Conservation (phyloP, 1,284 basidiomycete species). For the Amylostereum chailletii region DNA sequence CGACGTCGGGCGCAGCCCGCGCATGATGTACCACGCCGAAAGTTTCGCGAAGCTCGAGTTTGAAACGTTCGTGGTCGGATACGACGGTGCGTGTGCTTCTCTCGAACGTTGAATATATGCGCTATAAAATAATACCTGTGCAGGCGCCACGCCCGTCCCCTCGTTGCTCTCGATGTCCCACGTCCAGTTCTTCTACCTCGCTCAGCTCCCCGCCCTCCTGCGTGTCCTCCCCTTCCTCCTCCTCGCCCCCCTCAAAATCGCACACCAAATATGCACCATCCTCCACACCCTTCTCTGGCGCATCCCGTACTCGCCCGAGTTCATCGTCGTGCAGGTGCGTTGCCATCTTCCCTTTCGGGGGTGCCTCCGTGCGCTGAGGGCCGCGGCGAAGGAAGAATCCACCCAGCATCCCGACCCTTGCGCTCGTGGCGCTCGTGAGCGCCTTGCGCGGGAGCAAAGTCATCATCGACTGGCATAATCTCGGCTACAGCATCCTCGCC, state of each 20-base stretch:
- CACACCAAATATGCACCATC: constrained; percentile 60
- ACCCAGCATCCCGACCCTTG: constrained; percentile 90
- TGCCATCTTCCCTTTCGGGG: not conserved
- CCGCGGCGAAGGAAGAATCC: constrained; percentile 64
- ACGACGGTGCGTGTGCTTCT: constrained; percentile 50
- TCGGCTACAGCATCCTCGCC: constrained; percentile 90
- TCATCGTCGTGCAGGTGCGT: constrained; percentile 84
- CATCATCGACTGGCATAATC: constrained; percentile 99
- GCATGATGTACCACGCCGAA: constrained; percentile 98
- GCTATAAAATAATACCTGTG: not conserved
- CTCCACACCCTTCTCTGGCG: constrained; percentile 52
- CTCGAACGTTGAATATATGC: not conserved
- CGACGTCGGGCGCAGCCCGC: constrained; percentile 90
- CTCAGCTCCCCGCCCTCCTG: constrained; percentile 54
- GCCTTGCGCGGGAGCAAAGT: constrained; percentile 68
- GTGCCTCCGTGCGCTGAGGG: constrained; percentile 1
- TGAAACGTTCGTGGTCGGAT: constrained; percentile 79
- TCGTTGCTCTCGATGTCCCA: constrained; percentile 56
- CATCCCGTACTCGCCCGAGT: constrained; percentile 68
- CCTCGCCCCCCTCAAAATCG: constrained; percentile 75
- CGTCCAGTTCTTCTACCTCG: constrained; percentile 60
- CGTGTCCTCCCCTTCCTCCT: constrained; percentile 63
- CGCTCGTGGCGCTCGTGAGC: constrained; percentile 73
- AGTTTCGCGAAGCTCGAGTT: constrained; percentile 82
- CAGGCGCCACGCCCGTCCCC: constrained; percentile 70